Evolutionary conservation across 495 filamentous ascomycete genomes (phyloP).

Genomic region (Collariella sp.): DNA sequence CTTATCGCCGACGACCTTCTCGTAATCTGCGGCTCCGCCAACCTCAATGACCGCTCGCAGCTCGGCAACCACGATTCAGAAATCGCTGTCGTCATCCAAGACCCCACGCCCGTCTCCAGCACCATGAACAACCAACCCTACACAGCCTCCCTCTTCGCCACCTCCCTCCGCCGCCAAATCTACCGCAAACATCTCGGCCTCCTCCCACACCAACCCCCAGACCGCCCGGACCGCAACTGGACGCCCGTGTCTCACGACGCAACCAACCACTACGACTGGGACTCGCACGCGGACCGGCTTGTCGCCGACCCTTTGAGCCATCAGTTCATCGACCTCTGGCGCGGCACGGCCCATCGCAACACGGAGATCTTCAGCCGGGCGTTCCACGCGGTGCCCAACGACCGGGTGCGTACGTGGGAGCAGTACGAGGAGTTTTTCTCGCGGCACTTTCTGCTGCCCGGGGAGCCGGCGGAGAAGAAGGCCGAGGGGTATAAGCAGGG

Average conservation of each 20-base stretch:
- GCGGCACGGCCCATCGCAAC: constrained; percentile 63
- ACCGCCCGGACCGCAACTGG: constrained; percentile 60
- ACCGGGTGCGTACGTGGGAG: constrained; percentile 70
- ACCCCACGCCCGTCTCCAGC: constrained; percentile 58
- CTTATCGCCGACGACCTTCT: constrained; percentile 86
- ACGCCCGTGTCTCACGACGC: constrained; percentile 58
- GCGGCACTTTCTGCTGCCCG: constrained; percentile 57
- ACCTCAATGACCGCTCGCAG: constrained; percentile 91
- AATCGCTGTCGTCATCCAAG: constrained; percentile 39
- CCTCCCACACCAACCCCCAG: constrained; percentile 58
- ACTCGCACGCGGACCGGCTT: constrained; percentile 58
- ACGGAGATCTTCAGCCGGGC: constrained; percentile 77
- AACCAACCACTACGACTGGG: constrained; percentile 72
- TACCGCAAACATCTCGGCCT: constrained; percentile 90
- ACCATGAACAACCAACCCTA: constrained; percentile 64
- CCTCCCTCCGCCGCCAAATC: constrained; percentile 72
- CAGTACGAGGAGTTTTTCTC: constrained; percentile 76
- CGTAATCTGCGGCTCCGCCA: constrained; percentile 87
- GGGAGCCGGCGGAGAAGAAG: constrained; percentile 22
- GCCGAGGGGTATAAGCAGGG: constrained; percentile 27
- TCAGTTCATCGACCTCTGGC: constrained; percentile 63
- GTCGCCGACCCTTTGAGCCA: constrained; percentile 69
- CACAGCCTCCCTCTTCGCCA: constrained; percentile 69
- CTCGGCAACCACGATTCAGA: constrained; percentile 71
- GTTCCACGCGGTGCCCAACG: constrained; percentile 84